Conservation (phyloP, 129 eudicot species). For the Mikania micrantha region DNA sequence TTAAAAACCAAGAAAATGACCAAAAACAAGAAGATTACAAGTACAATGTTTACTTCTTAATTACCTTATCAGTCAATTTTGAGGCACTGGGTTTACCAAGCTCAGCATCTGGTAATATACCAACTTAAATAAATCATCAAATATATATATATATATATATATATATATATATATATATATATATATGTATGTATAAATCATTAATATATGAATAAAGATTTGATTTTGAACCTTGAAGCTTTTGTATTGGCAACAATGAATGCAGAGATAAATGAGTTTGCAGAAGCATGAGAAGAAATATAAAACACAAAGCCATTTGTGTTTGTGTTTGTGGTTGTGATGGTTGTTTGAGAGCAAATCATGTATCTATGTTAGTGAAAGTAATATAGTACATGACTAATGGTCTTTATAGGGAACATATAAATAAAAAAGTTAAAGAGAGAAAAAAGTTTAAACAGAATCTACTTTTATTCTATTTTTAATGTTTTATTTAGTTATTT, state of each 20-base stretch:
- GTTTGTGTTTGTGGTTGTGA: slow-evolving; percentile 6
- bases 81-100: slow-evolving; percentile 17
- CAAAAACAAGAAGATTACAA: background rate
- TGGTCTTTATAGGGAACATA: slow-evolving; percentile 26
- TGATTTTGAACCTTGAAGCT: slow-evolving; percentile 22
- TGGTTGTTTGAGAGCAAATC: slow-evolving; percentile 1
- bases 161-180: background rate
- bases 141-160: background rate
- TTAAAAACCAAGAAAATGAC: background rate
- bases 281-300: slow-evolving; percentile 35
- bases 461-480: slow-evolving; percentile 15
- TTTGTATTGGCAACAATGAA: too few species aligned
- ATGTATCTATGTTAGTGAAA: slow-evolving; percentile 15
- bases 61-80: slow-evolving; percentile 28
- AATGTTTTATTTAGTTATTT: slow-evolving; percentile 12
- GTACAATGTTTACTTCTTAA: background rate
- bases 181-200: background rate
- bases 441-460: slow-evolving; percentile 18
- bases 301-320: slow-evolving; percentile 32
- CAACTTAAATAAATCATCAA: slow-evolving; percentile 9
- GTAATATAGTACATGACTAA: slow-evolving; percentile 31
- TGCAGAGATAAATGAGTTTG: slow-evolving; percentile 34
- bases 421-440: slow-evolving; percentile 32
- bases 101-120: slow-evolving; percentile 23
- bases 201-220: background rate